Percentiles rank a stretch among this genome's conserved stretches.
Evolutionary conservation across 1,284 basidiomycete species (phyloP).

Genomic region (Irpex sp.): DNA sequence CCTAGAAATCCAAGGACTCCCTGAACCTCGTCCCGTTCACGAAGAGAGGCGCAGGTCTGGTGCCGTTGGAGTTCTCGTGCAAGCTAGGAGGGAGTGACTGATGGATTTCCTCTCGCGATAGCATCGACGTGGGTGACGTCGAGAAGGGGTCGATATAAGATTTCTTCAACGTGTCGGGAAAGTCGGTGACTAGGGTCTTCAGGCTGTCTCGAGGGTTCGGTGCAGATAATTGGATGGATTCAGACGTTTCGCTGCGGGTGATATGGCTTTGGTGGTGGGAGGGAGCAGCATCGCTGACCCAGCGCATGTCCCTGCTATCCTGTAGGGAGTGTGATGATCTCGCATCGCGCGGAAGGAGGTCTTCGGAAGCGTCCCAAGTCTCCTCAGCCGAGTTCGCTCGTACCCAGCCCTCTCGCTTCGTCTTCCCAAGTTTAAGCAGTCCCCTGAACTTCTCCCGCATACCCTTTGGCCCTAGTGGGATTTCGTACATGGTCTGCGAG

Average conservation of each 20-base stretch:
- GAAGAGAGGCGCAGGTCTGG: slow-evolving; percentile 22
- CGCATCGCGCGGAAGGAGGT: slow-evolving; percentile 7
- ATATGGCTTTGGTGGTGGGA: background rate
- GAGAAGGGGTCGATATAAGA: slow-evolving; percentile 16
- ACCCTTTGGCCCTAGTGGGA: slow-evolving; percentile 20
- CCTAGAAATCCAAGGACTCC: slow-evolving; percentile 16
- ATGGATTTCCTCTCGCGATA: background rate
- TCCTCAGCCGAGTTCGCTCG: slow-evolving; percentile 20
- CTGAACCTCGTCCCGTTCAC: slow-evolving; percentile 28
- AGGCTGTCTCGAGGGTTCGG: slow-evolving; percentile 1
- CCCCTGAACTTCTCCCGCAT: slow-evolving; percentile 22
- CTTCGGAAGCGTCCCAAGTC: slow-evolving; percentile 25
- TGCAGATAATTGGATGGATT: slow-evolving; percentile 12
- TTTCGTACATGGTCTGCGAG: slow-evolving; percentile 16
- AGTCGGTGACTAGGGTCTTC: background rate
- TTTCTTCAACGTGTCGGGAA: background rate
- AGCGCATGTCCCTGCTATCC: background rate
- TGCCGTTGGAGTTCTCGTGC: background rate
- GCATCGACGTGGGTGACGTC: slow-evolving; percentile 14
- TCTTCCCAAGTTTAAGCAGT: slow-evolving; percentile 17
- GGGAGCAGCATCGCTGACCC: background rate
- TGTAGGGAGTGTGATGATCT: background rate
- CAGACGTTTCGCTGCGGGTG: slow-evolving; percentile 10
- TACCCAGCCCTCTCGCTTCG: slow-evolving; percentile 21
- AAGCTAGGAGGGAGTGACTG: background rate